Evolutionary conservation across 2,329 filamentous ascomycete genomes (phyloP), one percentile per base, ranked within the genome.

Genomic region (Colletotrichum coccodes): DNA sequence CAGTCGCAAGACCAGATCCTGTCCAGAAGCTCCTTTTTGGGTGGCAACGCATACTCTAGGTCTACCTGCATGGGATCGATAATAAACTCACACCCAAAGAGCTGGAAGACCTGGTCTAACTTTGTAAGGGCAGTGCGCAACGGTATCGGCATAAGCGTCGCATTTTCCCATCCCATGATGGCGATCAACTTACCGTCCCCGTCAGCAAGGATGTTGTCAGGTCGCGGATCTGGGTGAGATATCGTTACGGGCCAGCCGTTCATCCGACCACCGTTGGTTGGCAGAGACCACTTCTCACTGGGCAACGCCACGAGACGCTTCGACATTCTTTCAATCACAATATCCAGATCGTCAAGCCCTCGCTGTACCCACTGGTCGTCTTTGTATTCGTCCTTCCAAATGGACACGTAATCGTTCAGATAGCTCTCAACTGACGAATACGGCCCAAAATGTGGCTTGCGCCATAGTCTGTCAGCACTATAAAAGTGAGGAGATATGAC

Each of bases 91-190:
- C 23, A 23, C 6, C 52, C 50, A 18, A 34, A 58, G 6, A 18
- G 16, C 14, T 56, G 26, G 47, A 63, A 64, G 21, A 40, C 14
- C 26, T 21, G 14, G 8, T 63, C 56, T 1, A 70, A 16, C 8
- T 57, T 18, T n/a, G n/a, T 50, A n/a, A 66, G 47, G 9, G 32
- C 46, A 3, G 52, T 42, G 18, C 38, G 30, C 50, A 71, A 50
- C 12, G 53, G 36, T 21, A 56, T 65, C 1, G 71, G 71, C 38
- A 71, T 47, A 16, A 68, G 21, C 1, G 47, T 36, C n/a, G 62
- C 58, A 32, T 60, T 36, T 14, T 71, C 71, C 66, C 70, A 72
- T 3, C 68, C 71, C 50, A 72, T 34, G 8, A 72, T 46, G 42
- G 56, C 57, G 3, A 46, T 18, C 16, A 71, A 40, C 26, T 59